Evolutionary conservation across 208 protist genomes (phyloP), one percentile per base, ranked within the genome.

Genomic region (Trypanosoma vivax): DNA sequence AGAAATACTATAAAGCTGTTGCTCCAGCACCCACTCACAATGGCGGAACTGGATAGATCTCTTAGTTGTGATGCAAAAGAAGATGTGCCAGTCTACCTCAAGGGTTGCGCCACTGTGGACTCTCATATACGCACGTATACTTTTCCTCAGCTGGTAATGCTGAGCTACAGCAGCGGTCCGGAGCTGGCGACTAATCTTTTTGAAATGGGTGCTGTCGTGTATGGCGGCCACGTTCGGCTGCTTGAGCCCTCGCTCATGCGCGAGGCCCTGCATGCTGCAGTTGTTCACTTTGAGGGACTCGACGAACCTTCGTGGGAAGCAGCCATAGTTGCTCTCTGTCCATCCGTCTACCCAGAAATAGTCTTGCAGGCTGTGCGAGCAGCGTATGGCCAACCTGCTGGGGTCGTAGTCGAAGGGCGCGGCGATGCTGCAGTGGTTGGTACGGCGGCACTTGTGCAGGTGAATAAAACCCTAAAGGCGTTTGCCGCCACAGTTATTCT

Each of bases 351-450:
- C 48, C 73, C 81, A 2, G 34, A 13, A 11, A 62, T 84, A 24
- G 74, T 85, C n/a, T n/a, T 89, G 19, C 59, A 49, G 16, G 69
- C 63, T 7, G 48, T 89, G 18, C 65, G 69, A n/a, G 61, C 66
- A 0, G 57, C 72, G 0, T 88, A 79, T 38, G 76, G 75, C 21
- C 56, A 25, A 10, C n/a, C 9, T n/a, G 13, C 42, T 19, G 9
- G 1, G 0, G 30, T 45, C 33, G 27, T 30, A 0, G 14, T 2
- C 29, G 21, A 38, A 18, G 54, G 16, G 2, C 27, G 28, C 19
- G 60, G 55, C 13, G 45, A 24, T 19, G 38, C 14, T 5, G 7
- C 27, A 11, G 18, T 2, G 13, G 24, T 16, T 14, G 38, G 57
- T 10, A 43, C 41, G 19, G 50, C 55, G 3, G 11, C 18, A 0